Evolutionary conservation across 805 yeast genomes (phyloP).

Genomic region (Blastobotrys terrestris): DNA sequence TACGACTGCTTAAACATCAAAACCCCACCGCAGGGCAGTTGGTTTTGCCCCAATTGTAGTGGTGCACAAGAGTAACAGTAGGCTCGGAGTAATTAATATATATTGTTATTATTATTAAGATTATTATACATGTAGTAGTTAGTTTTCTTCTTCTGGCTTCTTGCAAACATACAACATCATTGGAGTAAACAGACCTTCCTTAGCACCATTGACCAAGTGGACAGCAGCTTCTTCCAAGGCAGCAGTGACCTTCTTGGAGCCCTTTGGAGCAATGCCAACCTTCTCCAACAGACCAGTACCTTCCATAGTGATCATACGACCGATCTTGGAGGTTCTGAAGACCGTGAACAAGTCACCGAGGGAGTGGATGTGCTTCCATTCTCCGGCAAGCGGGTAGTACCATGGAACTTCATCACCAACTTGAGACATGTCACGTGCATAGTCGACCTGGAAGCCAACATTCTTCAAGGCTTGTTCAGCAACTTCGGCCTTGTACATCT

Average conservation of each 20-base stretch:
- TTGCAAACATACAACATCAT: conserved; percentile 90
- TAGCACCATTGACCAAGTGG: conserved; percentile 90
- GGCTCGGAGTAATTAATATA: too few relatives aligned
- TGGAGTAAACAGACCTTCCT: conserved; percentile 85
- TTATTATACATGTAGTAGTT: too few relatives aligned
- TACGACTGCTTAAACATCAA: too few relatives aligned
- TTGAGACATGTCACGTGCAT: conserved; percentile 78
- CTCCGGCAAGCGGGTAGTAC: conserved; percentile 96
- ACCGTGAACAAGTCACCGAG: conserved; percentile 73
- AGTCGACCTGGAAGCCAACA: conserved; percentile 81
- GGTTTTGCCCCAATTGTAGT: too few relatives aligned
- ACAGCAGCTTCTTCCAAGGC: conserved; percentile 98
- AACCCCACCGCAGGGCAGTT: too few relatives aligned
- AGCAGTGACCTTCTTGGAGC: conserved; percentile 79
- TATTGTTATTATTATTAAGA: too few relatives aligned
- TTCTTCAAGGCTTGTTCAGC: conserved; percentile 80
- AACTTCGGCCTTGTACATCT: conserved; percentile 81
- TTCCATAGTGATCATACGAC: conserved; percentile 80
- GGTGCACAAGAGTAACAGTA: too few relatives aligned
- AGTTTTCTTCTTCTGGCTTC: conserved; percentile 50
- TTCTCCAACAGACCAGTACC: conserved; percentile 77
- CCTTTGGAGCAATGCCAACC: conserved; percentile 86
- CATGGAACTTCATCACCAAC: conserved; percentile 82
- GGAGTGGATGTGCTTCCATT: conserved; percentile 79
- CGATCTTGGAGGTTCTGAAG: conserved; percentile 79